A percentile compares a stretch with the other conserved stretches of the same genome.
phyloP scores from a whole-genome alignment of 371 early-diverging fungal genomes.

The Mucor velutinosus region DNA sequence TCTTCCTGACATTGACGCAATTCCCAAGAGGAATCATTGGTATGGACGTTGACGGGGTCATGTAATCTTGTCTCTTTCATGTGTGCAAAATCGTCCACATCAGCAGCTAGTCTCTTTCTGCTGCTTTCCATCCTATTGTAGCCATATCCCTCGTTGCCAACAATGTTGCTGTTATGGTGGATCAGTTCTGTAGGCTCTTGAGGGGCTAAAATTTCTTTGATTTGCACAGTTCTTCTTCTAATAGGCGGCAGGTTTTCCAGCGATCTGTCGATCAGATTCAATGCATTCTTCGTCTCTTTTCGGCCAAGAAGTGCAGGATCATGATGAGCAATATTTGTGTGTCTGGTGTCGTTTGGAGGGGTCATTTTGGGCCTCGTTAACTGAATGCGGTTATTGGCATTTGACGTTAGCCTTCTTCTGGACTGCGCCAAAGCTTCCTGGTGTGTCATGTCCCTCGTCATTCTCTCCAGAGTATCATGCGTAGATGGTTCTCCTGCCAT shows the following conservation, averaged over 20 bases:
- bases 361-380: neutral
- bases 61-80: neutral
- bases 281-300: neutral
- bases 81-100: neutral
- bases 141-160: neutral
- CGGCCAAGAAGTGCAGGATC: neutral
- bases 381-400: neutral
- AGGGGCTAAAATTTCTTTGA: neutral
- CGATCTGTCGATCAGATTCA: neutral
- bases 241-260: neutral
- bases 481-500: neutral
- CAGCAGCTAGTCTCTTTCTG: neutral
- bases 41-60: neutral
- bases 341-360: neutral
- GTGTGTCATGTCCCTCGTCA: neutral
- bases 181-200: neutral
- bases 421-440: neutral
- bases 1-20: neutral
- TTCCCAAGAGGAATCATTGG: neutral
- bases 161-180: neutral
- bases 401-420: neutral
- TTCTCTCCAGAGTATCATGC: neutral
- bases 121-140: neutral
- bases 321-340: neutral
- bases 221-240: conserved; percentile 12